Percentiles rank a stretch among this genome's conserved stretches.
phyloP scores from a whole-genome alignment of 805 yeast species.

The Metschnikowia lachancei region DNA sequence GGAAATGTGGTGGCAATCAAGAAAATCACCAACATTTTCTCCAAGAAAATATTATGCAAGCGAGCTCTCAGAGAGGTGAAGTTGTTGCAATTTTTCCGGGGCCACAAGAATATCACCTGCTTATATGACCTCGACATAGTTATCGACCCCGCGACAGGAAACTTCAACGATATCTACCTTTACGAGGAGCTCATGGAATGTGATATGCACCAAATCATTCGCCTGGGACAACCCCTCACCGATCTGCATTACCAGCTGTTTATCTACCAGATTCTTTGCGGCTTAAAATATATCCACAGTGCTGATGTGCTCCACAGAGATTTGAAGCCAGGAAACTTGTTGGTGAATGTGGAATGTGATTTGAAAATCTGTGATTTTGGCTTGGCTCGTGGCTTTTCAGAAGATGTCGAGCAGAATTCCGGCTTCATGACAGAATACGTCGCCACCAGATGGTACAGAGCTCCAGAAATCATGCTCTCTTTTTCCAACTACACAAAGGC shows the following conservation, averaged over 20 bases:
- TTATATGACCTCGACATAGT: constrained; percentile 92
- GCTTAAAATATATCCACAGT: constrained; percentile 82
- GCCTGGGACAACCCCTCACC: constrained; percentile 88
- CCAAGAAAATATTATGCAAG: constrained; percentile 86
- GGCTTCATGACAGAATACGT: constrained; percentile 98
- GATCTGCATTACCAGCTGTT: constrained; percentile 95
- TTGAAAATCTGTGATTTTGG: constrained; percentile 96
- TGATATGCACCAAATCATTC: constrained; percentile 95
- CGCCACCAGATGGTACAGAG: constrained; percentile 98
- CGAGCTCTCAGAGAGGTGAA: constrained; percentile 90
- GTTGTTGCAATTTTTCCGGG: constrained; percentile 86
- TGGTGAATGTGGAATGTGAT: constrained; percentile 96
- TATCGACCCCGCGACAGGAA: constrained; percentile 55
- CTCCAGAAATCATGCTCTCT: constrained; percentile 95
- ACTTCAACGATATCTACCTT: constrained; percentile 86
- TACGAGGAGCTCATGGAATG: constrained; percentile 98
- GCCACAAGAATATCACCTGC: constrained; percentile 95
- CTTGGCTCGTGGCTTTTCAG: constrained; percentile 85
- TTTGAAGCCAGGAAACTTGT: constrained; percentile 86
- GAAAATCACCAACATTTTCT: constrained; percentile 91
- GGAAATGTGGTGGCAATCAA: constrained; percentile 78
- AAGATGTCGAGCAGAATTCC: constrained; percentile 76
- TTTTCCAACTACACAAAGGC: constrained; percentile 95
- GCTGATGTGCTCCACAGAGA: constrained; percentile 94
- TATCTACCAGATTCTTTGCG: constrained; percentile 87